phyloP scores from a whole-genome alignment of 2,329 filamentous ascomycete genomes.

The Cryphonectria naterciae region DNA sequence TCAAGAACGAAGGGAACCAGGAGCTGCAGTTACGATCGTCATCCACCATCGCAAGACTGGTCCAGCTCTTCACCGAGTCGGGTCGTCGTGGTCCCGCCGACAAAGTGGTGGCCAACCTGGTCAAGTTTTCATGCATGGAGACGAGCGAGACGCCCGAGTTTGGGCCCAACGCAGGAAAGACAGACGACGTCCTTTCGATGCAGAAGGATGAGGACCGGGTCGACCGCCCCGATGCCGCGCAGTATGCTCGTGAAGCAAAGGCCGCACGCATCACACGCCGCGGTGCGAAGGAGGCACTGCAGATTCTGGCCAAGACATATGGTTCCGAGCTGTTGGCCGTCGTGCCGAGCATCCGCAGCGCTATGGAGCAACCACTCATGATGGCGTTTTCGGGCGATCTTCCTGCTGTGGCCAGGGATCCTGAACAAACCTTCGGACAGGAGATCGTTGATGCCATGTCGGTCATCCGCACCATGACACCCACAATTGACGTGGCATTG shows the following conservation, averaged over 20 bases:
- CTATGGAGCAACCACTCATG: conserved; percentile 81
- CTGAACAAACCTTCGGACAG: conserved; percentile 79
- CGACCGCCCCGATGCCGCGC: conserved; percentile 87
- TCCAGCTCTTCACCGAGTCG: conserved; percentile 82
- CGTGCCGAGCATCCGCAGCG: conserved; percentile 77
- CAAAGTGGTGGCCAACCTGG: conserved; percentile 92
- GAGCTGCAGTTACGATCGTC: conserved; percentile 88
- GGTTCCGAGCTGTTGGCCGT: conserved; percentile 77
- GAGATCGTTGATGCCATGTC: conserved; percentile 94
- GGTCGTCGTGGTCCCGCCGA: conserved; percentile 86
- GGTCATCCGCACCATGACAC: conserved; percentile 86
- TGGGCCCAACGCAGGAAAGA: conserved; percentile 76
- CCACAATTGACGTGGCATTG: conserved; percentile 78
- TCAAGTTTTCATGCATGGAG: conserved; percentile 97
- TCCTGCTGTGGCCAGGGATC: conserved; percentile 72
- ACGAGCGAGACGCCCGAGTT: conserved; percentile 98
- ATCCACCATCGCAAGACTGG: conserved; percentile 78
- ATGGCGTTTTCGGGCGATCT: conserved; percentile 74
- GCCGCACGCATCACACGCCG: conserved; percentile 88
- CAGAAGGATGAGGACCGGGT: conserved; percentile 96
- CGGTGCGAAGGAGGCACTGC: conserved; percentile 91
- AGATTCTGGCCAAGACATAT: conserved; percentile 82
- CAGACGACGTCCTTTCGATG: conserved; percentile 83
- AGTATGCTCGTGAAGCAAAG: conserved; percentile 87
- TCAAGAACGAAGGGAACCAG: conserved; percentile 91